These are phyloP conservation scores for Pyrrhoderma lamaoense DNA, from an alignment of 1,284 basidiomycete genomes.

Conservation along the genomic window DNA sequence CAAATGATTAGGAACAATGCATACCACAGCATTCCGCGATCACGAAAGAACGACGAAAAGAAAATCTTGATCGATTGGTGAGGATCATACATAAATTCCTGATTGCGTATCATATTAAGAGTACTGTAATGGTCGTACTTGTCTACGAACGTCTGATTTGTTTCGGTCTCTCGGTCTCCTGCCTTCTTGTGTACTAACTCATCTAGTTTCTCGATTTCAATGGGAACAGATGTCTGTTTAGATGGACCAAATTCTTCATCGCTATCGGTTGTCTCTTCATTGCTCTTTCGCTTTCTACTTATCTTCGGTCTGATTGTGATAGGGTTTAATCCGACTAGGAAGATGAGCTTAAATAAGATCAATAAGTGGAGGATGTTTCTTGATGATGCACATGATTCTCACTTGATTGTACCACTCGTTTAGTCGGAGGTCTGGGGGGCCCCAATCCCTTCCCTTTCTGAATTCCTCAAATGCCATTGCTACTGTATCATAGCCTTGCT, in stretches of 20 bases:
- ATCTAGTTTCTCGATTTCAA: slow-evolving; percentile 9
- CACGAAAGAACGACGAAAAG: slow-evolving; percentile 56
- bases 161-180: background rate
- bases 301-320: background rate
- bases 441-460: slow-evolving; percentile 45
- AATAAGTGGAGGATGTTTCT: background rate
- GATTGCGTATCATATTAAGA: slow-evolving; percentile 22
- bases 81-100: slow-evolving; percentile 51
- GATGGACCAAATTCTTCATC: slow-evolving; percentile 26
- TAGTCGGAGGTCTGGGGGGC: slow-evolving; percentile 34
- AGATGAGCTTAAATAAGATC: slow-evolving; percentile 38
- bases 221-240: slow-evolving; percentile 11
- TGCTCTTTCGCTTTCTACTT: background rate
- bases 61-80: slow-evolving; percentile 47
- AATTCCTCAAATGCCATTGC: slow-evolving; percentile 52
- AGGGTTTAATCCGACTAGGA: slow-evolving; percentile 41
- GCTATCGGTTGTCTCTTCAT: slow-evolving; percentile 27
- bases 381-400: slow-evolving; percentile 13
- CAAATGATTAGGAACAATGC: slow-evolving; percentile 18
- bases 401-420: slow-evolving; percentile 58
- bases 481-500: slow-evolving; percentile 30
- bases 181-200: slow-evolving; percentile 19
- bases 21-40: slow-evolving; percentile 58
- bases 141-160: too few species aligned
- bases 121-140: too few species aligned